Percentiles rank a stretch among this genome's conserved stretches.
These are phyloP conservation scores for Microcos paniculata DNA, from an alignment of 345 rosid genomes.

Conservation along the genomic window DNA sequence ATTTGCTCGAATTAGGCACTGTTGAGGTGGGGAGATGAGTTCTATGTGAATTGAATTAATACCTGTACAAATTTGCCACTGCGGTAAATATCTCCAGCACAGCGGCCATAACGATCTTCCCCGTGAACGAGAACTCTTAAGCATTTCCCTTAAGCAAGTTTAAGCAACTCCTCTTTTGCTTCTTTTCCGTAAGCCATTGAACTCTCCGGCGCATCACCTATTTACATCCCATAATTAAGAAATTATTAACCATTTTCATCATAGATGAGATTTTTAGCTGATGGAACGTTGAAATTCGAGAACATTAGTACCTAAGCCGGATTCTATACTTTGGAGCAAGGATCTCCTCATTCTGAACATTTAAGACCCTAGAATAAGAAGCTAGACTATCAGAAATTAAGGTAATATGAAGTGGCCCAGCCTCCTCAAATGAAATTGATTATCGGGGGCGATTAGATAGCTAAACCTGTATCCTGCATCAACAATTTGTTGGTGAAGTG, in stretches of 20 bases:
- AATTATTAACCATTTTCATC: background rate
- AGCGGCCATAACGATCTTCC: conserved; percentile 54
- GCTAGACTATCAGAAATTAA: background rate
- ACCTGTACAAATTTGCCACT: conserved; percentile 71
- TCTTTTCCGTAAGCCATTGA: conserved; percentile 49
- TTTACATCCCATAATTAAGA: conserved; percentile 2
- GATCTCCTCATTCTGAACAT: conserved; percentile 52
- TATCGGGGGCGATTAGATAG: background rate
- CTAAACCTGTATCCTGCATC: conserved; percentile 65
- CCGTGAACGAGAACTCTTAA: conserved; percentile 31
- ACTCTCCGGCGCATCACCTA: conserved; percentile 63
- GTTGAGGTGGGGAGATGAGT: background rate
- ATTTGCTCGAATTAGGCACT: background rate
- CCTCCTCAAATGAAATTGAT: background rate
- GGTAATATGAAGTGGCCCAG: background rate
- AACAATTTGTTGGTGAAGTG: conserved; percentile 58
- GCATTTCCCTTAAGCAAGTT: conserved; percentile 26
- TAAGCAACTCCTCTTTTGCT: conserved; percentile 41
- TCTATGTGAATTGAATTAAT: background rate
- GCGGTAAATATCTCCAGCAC: conserved; percentile 72
- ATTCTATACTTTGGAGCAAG: conserved; percentile 75
- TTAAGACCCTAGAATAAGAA: conserved; percentile 37
- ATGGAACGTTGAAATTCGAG: background rate
- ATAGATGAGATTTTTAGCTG: background rate
- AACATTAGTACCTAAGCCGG: conserved; percentile 47